Conservation (phyloP, 345 rosid genomes). For the Sonneratia caseolaris region DNA sequence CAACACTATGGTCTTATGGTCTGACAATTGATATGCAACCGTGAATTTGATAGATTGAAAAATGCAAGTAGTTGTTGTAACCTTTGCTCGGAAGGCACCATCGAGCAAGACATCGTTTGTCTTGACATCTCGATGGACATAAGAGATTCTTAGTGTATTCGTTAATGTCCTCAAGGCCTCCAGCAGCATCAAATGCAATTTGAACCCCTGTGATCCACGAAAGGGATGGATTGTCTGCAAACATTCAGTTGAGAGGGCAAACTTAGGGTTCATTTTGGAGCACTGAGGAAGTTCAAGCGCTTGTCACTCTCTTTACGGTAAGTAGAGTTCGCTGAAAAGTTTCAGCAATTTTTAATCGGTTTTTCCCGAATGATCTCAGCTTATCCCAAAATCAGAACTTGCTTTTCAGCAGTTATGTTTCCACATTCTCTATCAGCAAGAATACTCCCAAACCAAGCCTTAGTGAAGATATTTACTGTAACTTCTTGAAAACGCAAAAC, state of each 20-base stretch:
- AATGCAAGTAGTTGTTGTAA: constrained; percentile 6
- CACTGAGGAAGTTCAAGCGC: too few relatives aligned
- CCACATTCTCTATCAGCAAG: too few relatives aligned
- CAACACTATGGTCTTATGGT: too few relatives aligned
- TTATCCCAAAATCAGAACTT: too few relatives aligned
- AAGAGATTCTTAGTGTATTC: constrained; percentile 86
- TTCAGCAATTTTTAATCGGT: too few relatives aligned
- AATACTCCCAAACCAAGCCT: too few relatives aligned
- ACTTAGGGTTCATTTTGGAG: not conserved
- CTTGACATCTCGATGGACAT: constrained; percentile 94
- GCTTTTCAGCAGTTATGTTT: too few relatives aligned
- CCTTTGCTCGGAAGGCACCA: constrained; percentile 83
- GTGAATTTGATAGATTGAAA: too few relatives aligned
- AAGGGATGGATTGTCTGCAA: constrained; percentile 66
- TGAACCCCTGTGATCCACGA: constrained; percentile 94
- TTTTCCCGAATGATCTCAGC: too few relatives aligned
- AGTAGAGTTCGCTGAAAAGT: too few relatives aligned
- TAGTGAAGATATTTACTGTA: not conserved
- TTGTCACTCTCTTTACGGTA: too few relatives aligned
- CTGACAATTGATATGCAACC: too few relatives aligned
- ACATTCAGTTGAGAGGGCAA: not conserved
- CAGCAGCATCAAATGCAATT: constrained; percentile 87
- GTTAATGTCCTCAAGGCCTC: constrained; percentile 91
- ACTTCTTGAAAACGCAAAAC: not conserved
- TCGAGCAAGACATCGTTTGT: constrained; percentile 85